These are phyloP conservation scores for Phytophthora sojae DNA, from an alignment of 352 stramenopile genomes.

Conservation along the genomic window DNA sequence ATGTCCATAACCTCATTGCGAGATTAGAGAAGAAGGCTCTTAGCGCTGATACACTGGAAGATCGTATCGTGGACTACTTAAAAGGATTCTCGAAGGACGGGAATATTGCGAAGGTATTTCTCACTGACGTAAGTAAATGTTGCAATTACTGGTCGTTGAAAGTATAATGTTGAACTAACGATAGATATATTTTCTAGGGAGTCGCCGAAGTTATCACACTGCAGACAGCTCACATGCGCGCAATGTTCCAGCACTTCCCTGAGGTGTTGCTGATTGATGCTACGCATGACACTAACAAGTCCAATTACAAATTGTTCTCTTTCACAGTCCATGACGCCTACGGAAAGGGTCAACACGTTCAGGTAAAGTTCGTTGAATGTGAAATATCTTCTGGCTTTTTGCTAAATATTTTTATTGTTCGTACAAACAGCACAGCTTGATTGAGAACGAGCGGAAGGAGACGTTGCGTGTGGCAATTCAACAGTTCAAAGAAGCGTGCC, in stretches of 20 bases:
- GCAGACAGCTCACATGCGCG: slow-evolving; percentile 11
- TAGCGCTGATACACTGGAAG: background rate
- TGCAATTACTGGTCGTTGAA: background rate
- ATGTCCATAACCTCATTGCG: background rate
- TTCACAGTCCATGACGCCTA: background rate
- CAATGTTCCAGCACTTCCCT: slow-evolving; percentile 16
- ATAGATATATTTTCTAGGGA: background rate
- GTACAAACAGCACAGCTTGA: background rate
- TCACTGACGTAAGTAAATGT: background rate
- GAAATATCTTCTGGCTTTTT: background rate
- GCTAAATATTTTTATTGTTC: background rate
- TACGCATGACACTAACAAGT: slow-evolving; percentile 16
- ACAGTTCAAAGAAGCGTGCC: background rate
- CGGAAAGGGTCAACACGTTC: background rate
- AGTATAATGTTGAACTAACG: background rate
- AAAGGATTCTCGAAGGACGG: background rate
- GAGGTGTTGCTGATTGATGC: slow-evolving; percentile 25
- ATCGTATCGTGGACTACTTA: background rate
- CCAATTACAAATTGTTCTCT: slow-evolving; percentile 21
- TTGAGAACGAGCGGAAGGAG: background rate
- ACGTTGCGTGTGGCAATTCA: background rate
- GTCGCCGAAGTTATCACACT: slow-evolving; percentile 7
- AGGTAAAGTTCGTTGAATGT: background rate
- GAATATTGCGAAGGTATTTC: background rate
- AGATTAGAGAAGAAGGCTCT: background rate